Base-by-base conservation (phyloP, 257 asterid species). In the Jaltomata sinuosa region DNA sequence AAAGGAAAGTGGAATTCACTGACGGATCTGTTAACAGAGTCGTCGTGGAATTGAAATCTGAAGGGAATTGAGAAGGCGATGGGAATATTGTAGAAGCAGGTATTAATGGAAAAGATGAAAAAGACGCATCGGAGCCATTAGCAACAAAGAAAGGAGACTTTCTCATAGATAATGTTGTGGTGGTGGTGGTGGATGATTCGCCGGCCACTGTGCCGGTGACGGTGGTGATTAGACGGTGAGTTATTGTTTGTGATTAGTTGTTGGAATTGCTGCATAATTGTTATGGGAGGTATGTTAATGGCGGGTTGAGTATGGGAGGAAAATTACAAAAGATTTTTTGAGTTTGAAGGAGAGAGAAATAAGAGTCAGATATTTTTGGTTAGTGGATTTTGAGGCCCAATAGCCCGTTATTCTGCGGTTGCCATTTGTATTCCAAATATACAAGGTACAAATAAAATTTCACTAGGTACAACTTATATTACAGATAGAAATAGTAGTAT, bases 241-340 rank as follows among this genome's bases (percentile, higher is more conserved):
- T 40, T 21, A 21, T 19, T n/a, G 53, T 49, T 65, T 52, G 16
- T 25, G 79, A 47, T 32, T 72, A 72, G 85, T 83, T 62, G 50
- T 67, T 88, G 83, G 84, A 87, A 86, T 88, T 83, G 92, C 95
- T 84, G 92, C 95, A 91, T 89, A 89, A 54, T 85, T 85, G 8
- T 5, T 67, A 53, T 32, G 62, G 78, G n/a, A 21, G 50, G 9
- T n/a, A 7, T 83, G 42, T 38, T 54, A 32, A 3, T n/a, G 77
- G 40, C 67, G 34, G 45, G 52, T 29, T 15, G 40, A 64, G 77
- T 2, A 1, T 0, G 40, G 72, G n/a, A 7, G 4, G 0, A 12
- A 45, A 38, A 14, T 1, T 59, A 59, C 22, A 11, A 34, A 18
- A 57, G n/a, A 50, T 38, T 21, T 38, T 21, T 67, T 79, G 22